Percentiles rank a stretch among this genome's conserved stretches.
Evolutionary conservation across 2,329 filamentous ascomycete genomes (phyloP).

Genomic region (Colletotrichum siamense): DNA sequence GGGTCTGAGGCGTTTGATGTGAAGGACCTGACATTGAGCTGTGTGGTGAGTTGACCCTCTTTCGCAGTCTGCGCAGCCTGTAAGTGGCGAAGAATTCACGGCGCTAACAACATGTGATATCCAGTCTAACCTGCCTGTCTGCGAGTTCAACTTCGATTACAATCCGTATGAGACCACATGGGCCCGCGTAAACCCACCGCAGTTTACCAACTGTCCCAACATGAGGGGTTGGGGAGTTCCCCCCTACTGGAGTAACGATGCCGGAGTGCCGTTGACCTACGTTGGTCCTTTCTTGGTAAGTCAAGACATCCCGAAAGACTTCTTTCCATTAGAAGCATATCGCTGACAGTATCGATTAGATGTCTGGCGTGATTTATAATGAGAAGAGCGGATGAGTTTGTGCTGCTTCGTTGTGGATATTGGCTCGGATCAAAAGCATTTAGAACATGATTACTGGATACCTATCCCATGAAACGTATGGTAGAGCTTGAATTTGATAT

Average conservation of each 20-base stretch:
- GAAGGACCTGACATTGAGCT: background rate
- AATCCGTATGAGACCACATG: background rate
- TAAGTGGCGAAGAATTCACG: background rate
- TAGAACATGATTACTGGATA: background rate
- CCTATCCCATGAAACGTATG: background rate
- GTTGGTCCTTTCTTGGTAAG: slow-evolving; percentile 4
- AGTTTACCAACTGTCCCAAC: background rate
- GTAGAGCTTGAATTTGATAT: background rate
- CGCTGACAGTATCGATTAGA: background rate
- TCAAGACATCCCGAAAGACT: background rate
- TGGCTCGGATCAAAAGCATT: background rate
- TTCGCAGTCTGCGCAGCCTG: background rate
- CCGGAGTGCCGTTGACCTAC: background rate
- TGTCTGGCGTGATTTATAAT: background rate
- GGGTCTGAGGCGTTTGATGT: background rate
- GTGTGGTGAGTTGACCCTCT: background rate
- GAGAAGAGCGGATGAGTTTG: background rate
- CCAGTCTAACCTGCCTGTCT: background rate
- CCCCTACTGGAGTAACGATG: background rate
- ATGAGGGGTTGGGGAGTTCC: background rate
- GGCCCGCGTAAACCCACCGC: background rate
- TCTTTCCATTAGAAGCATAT: background rate
- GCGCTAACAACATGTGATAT: background rate
- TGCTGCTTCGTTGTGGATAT: background rate
- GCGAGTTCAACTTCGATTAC: slow-evolving; percentile 3